phyloP scores from a whole-genome alignment of 1,139 yeast species.

The Geotrichum fermentans region DNA sequence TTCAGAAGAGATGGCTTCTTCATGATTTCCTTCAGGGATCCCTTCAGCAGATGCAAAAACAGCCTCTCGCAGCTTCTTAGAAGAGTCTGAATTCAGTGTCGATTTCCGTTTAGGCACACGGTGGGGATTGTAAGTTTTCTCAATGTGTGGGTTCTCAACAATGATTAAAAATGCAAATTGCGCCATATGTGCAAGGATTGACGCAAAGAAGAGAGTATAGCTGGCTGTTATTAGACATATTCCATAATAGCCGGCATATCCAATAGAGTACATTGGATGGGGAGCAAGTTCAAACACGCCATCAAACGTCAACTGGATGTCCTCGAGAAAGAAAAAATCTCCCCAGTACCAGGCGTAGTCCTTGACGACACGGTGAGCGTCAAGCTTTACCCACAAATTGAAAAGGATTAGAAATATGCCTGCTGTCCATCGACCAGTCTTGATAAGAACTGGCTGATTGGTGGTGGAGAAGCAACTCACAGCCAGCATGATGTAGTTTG shows the following conservation, averaged over 20 bases:
- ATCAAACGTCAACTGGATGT: slow-evolving; percentile 74
- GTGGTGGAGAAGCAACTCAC: slow-evolving; percentile 48
- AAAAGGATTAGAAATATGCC: slow-evolving; percentile 54
- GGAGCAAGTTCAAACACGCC: slow-evolving; percentile 91
- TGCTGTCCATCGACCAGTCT: slow-evolving; percentile 40
- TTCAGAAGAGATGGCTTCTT: slow-evolving; percentile 9
- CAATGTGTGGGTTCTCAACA: slow-evolving; percentile 86
- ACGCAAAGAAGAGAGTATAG: slow-evolving; percentile 64
- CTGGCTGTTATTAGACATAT: slow-evolving; percentile 74
- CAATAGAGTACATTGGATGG: slow-evolving; percentile 91
- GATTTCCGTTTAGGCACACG: slow-evolving; percentile 29
- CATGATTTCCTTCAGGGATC: background rate
- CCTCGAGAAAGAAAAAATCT: slow-evolving; percentile 80
- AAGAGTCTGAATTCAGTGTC: slow-evolving; percentile 17
- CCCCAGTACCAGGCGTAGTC: slow-evolving; percentile 98
- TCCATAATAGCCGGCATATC: slow-evolving; percentile 85
- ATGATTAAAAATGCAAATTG: slow-evolving; percentile 73
- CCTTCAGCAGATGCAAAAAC: background rate
- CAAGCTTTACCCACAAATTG: slow-evolving; percentile 84
- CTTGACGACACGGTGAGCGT: slow-evolving; percentile 84
- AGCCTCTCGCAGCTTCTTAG: slow-evolving; percentile 14
- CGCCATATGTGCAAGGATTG: slow-evolving; percentile 69
- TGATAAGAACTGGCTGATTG: slow-evolving; percentile 41
- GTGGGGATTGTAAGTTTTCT: slow-evolving; percentile 57
- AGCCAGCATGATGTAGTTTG: slow-evolving; percentile 68